phyloP scores from a whole-genome alignment of 116 monocot genomes.

The Iris pallida region DNA sequence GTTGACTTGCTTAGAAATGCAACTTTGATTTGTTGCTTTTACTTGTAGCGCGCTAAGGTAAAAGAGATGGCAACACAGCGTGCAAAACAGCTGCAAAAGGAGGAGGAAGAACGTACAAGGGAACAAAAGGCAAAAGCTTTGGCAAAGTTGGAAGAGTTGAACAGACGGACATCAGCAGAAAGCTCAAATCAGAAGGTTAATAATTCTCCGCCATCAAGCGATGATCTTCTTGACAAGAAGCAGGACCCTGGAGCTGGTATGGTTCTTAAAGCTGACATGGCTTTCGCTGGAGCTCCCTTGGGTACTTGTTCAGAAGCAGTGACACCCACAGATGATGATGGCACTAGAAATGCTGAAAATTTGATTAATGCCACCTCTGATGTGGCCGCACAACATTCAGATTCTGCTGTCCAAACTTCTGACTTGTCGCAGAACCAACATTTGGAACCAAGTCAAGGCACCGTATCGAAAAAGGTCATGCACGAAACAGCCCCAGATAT shows the following conservation, averaged over 20 bases:
- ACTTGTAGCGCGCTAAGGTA: conserved; percentile 45
- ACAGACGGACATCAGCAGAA: conserved; percentile 44
- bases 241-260: conserved; percentile 9
- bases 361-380: not conserved
- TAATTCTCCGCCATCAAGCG: conserved; percentile 1
- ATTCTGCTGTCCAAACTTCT: conserved; percentile 8
- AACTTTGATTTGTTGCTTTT: conserved; percentile 5
- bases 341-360: not conserved
- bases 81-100: conserved; percentile 61
- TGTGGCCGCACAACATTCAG: not conserved
- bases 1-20: not conserved
- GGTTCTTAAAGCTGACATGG: conserved; percentile 4
- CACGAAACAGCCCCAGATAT: not conserved
- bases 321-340: conserved; percentile 6
- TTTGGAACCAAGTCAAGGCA: conserved; percentile 2
- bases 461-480: not conserved
- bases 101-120: conserved; percentile 75
- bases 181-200: conserved; percentile 26
- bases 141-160: conserved; percentile 84
- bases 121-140: conserved; percentile 88
- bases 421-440: conserved; percentile 5
- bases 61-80: conserved; percentile 73
- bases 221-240: conserved; percentile 9
- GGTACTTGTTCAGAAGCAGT: not conserved
- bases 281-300: not conserved